Percentiles rank a stretch among this genome's conserved stretches.
Evolutionary conservation across 2,329 filamentous ascomycete genomes (phyloP).

Genomic region (Daldinia eschscholtzii): DNA sequence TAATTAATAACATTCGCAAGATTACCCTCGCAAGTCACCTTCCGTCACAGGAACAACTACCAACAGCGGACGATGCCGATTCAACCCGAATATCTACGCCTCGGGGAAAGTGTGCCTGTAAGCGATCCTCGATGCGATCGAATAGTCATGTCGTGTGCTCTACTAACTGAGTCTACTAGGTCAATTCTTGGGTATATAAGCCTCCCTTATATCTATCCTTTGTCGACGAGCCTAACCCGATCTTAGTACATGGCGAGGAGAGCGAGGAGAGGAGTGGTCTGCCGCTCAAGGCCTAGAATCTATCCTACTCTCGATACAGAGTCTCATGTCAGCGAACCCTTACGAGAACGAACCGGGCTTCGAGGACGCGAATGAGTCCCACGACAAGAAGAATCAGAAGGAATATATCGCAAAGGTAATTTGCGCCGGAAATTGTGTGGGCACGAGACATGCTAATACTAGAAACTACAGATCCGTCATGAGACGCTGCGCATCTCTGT

Average conservation of each 20-base stretch:
- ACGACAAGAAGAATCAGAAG: conserved; percentile 79
- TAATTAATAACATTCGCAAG: conserved; percentile 58
- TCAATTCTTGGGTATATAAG: conserved; percentile 83
- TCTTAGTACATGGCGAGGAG: conserved; percentile 88
- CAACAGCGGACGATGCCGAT: conserved; percentile 87
- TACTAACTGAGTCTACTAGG: conserved; percentile 57
- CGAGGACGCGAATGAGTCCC: conserved; percentile 76
- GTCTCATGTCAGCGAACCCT: conserved; percentile 91
- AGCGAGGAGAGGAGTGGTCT: conserved; percentile 94
- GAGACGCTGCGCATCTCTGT: conserved; percentile 89
- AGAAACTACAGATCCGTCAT: conserved; percentile 78
- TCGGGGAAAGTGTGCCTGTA: conserved; percentile 92
- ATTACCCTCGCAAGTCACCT: conserved; percentile 82
- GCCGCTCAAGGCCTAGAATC: conserved; percentile 96
- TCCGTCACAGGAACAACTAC: conserved; percentile 80
- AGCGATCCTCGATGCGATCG: conserved; percentile 56
- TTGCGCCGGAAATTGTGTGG: neutral
- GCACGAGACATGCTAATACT: conserved; percentile 42
- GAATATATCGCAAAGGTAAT: conserved; percentile 83
- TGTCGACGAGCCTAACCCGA: conserved; percentile 30
- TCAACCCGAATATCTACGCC: conserved; percentile 97
- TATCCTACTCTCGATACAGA: conserved; percentile 94
- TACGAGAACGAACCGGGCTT: conserved; percentile 98
- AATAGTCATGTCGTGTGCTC: neutral
- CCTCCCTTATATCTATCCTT: conserved; percentile 18